phyloP scores from a whole-genome alignment of 345 rosid species.

The Erodium maritimum region DNA sequence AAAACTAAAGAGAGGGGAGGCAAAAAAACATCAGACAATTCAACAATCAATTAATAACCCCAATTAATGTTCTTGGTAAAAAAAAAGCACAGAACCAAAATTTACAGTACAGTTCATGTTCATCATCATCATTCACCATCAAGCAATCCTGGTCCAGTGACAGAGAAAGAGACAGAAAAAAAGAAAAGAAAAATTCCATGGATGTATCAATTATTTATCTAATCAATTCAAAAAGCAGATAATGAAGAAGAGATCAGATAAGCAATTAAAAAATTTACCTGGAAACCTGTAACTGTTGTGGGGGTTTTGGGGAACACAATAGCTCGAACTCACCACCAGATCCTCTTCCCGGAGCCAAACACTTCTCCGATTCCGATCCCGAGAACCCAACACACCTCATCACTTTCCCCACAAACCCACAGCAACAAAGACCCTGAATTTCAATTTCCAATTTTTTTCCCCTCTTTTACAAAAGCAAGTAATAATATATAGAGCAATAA shows the following conservation, averaged over 20 bases:
- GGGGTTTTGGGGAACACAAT: constrained; percentile 40
- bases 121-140: neutral
- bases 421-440: constrained; percentile 1
- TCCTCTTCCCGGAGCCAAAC: constrained; percentile 15
- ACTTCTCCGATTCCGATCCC: constrained; percentile 29
- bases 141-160: neutral
- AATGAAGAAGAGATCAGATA: constrained; percentile 7
- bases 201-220: neutral
- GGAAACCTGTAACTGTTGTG: constrained; percentile 37
- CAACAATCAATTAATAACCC: neutral
- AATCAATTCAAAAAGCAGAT: neutral
- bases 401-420: constrained; percentile 16
- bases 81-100: neutral
- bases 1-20: neutral
- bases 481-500: constrained; percentile 14
- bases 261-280: constrained; percentile 34
- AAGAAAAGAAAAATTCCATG: neutral
- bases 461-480: constrained; percentile 10
- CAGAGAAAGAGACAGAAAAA: neutral
- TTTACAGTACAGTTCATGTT: neutral
- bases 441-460: constrained; percentile 1
- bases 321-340: constrained; percentile 34
- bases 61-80: neutral
- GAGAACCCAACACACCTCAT: constrained; percentile 21
- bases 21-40: neutral